Conservation (phyloP, 257 asterid species). For the Solanum raphanifolium region DNA sequence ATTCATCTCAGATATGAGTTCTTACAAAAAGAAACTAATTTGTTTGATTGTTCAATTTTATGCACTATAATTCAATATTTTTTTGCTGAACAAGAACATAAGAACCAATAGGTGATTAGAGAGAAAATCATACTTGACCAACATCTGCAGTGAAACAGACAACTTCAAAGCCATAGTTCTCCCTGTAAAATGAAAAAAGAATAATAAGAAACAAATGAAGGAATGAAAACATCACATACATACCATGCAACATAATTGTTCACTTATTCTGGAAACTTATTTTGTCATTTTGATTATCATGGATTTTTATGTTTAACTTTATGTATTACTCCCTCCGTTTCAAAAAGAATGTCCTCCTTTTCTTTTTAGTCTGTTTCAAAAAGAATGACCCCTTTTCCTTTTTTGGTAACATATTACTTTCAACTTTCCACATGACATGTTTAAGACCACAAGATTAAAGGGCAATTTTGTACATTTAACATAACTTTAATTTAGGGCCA, state of each 20-base stretch:
- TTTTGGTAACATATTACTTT: no score
- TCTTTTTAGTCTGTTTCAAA: no score
- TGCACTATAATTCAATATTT: not conserved
- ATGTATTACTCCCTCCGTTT: not conserved
- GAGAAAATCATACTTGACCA: slow-evolving; percentile 67
- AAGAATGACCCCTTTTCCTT: no score
- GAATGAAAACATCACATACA: not conserved
- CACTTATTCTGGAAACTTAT: not conserved
- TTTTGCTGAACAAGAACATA: not conserved
- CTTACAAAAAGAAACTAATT: not conserved
- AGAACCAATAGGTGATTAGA: not conserved
- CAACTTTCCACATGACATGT: no score
- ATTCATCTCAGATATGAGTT: not conserved
- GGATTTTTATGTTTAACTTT: not conserved
- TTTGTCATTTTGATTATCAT: not conserved
- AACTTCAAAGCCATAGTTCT: slow-evolving; percentile 86
- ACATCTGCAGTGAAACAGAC: slow-evolving; percentile 97
- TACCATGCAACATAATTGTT: not conserved
- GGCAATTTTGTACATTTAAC: no score
- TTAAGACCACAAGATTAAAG: no score
- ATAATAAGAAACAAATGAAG: not conserved
- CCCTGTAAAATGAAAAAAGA: slow-evolving; percentile 36
- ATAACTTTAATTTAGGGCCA: no score
- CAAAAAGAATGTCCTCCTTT: no score
- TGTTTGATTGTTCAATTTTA: not conserved